Base-by-base conservation (phyloP, 2,329 filamentous ascomycete genomes). In the Elsinoe ampelina region DNA sequence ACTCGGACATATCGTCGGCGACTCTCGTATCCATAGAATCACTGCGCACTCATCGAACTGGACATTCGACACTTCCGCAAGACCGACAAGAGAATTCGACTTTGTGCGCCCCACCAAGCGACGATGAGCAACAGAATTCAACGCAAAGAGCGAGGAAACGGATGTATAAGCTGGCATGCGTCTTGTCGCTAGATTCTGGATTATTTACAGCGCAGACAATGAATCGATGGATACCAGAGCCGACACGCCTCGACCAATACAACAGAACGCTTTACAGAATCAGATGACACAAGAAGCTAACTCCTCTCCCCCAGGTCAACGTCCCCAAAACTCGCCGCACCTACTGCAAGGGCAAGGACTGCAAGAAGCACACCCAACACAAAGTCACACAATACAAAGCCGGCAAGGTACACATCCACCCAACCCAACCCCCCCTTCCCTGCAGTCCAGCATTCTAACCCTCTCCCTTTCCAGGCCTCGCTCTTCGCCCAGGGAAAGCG, bases 401-500 rank as follows among this genome's bases (percentile, higher is more conserved):
- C 73, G 89, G 89, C 77, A 95, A 95, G 85, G 84, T 86, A 76
- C 68, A 51, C 17, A 4, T 15, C 47, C 10, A 41, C 5, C 42
- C 17, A 20, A 12, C n/a, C 50, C 11, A 17, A 47, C 3, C 11
- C 26, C 51, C 43, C 32, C 59, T 48, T 19, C 48, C 8, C 47
- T 36, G 43, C 35, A 13, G 58, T 41, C 57, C 38, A 47, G 58
- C 26, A 30, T 7, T 30, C 7, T 30, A 30, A 30, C 7, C 4
- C 7, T 30, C 5, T 30, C 26, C 8, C 7, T 8, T 8, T 8
- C 59, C 65, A 86, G 85, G 90, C 90, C 73, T 95, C 90, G 72
- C 82, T 92, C 67, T 95, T 90, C 82, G 90, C 90, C 66, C 92
- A 98, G 85, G 92, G 92, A 84, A 98, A 97, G 88, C 89, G 92